Evolutionary conservation across 441 rosid species (phyloP).

Genomic region (Isatis lusitanica): DNA sequence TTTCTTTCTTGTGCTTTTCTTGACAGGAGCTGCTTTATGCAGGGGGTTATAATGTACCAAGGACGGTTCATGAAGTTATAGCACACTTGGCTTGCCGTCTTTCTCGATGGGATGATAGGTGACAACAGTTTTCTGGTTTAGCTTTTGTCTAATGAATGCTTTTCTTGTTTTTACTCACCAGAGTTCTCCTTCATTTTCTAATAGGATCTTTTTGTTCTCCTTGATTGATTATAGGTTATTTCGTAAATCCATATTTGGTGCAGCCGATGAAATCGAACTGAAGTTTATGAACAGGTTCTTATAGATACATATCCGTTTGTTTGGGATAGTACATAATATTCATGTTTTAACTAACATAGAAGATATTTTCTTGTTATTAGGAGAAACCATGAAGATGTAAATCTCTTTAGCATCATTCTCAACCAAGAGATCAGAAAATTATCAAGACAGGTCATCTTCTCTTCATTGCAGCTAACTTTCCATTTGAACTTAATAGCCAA

Average conservation of each 20-base stretch:
- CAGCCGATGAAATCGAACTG: conserved; percentile 91
- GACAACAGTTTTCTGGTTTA: conserved; percentile 9
- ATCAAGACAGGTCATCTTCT: conserved; percentile 63
- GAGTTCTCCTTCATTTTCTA: neutral
- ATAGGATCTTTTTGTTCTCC: neutral
- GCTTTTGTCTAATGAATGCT: neutral
- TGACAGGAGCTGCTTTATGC: conserved; percentile 76
- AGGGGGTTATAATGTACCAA: conserved; percentile 82
- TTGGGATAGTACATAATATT: neutral
- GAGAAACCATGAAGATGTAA: conserved; percentile 87
- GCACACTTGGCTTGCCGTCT: conserved; percentile 79
- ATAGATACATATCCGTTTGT: neutral
- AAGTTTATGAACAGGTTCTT: conserved; percentile 88
- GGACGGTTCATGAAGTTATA: conserved; percentile 89
- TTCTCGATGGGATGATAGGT: conserved; percentile 98
- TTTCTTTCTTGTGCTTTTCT: neutral
- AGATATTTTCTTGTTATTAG: conserved; percentile 39
- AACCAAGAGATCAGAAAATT: conserved; percentile 90
- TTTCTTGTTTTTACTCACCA: neutral
- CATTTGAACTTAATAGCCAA: neutral
- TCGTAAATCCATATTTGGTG: conserved; percentile 91
- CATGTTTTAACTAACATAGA: neutral
- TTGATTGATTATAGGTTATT: conserved; percentile 58
- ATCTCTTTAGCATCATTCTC: conserved; percentile 78
- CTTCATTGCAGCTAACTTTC: neutral